These are phyloP conservation scores for Skeletonema tropicum DNA, from an alignment of 108 stramenopile species.

Conservation along the genomic window DNA sequence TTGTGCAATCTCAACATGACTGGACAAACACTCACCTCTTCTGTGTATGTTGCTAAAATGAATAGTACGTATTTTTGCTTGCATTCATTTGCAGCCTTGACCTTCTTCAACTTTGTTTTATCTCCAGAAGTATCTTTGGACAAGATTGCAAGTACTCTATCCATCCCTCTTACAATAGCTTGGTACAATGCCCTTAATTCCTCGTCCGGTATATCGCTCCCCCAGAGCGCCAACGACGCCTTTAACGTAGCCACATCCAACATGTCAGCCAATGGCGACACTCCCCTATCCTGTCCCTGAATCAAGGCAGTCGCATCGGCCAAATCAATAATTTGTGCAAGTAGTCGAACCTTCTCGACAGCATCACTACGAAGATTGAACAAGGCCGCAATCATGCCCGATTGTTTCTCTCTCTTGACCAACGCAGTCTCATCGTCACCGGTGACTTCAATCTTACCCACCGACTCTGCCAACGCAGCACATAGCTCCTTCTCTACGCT, in stretches of 20 bases:
- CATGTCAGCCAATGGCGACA: conserved; percentile 55
- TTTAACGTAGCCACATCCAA: conserved; percentile 39
- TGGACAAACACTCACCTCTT: conserved; percentile 50
- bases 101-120: conserved; percentile 22
- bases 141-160: conserved; percentile 25
- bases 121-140: conserved; percentile 11
- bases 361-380: conserved; percentile 79
- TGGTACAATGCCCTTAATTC: conserved; percentile 58
- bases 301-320: conserved; percentile 43
- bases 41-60: conserved; percentile 68
- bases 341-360: conserved; percentile 60
- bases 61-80: conserved; percentile 76
- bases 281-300: conserved; percentile 36
- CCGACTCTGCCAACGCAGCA: conserved; percentile 52
- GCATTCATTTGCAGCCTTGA: conserved; percentile 35
- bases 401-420: conserved; percentile 29
- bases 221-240: conserved; percentile 41
- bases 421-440: conserved; percentile 10
- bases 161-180: conserved; percentile 57
- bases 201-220: conserved; percentile 15
- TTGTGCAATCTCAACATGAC: conserved; percentile 10
- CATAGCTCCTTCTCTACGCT: conserved; percentile 27
- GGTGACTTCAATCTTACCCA: conserved; percentile 16
- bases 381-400: conserved; percentile 52
- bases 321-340: conserved; percentile 64